Evolutionary conservation across 2,329 filamentous ascomycete species (phyloP), one percentile per base, ranked within the genome.

Genomic region (Leptographium wingfieldii): DNA sequence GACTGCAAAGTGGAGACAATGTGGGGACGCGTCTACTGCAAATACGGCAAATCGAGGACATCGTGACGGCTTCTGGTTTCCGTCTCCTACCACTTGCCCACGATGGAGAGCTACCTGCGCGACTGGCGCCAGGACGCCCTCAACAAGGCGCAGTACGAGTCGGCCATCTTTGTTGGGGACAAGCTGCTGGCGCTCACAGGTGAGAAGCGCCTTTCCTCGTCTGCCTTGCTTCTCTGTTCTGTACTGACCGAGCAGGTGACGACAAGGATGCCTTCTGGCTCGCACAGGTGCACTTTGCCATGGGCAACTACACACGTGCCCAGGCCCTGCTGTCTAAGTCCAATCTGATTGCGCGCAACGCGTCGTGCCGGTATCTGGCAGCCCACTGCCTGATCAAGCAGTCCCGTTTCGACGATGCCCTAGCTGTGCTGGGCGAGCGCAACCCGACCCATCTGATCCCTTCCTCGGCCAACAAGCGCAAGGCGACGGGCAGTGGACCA

Each of bases 231-330:
- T 11, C 46, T 43, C 14, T 58, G 33, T 19, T 49, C 22, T 16
- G 9, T 62, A 48, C 56, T 57, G 46, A 48, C 10, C 31, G 12
- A 27, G 10, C 65, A 96, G 94, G 92, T 69, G 88, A 92, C 71
- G 91, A 96, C 68, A 86, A 90, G 65, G 94, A 99, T 72, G 92
- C 92, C 49, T 96, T 96, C 70, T 96, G 91, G 87, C 86, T 99
- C 52, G 94, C 94, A n/a, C 92, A 97, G 74, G 90, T 96, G 46
- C 92, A 99, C 73, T 99, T 97, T 74, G 88, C 87, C 57, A 94
- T 90, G 56, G 92, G 90, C 67, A 96, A 97, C 76, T 96, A 95
- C 73, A 94, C 88, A 10, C 88, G 94, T 67, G 92, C 94, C 3
- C 86, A 96, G 67, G 82, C 89, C 29, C 88, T 96, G 65, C 84